A percentile compares a stretch with the other conserved stretches of the same genome.
These are phyloP conservation scores for Kuraishia cidri DNA, from an alignment of 805 yeast species.

Conservation along the genomic window DNA sequence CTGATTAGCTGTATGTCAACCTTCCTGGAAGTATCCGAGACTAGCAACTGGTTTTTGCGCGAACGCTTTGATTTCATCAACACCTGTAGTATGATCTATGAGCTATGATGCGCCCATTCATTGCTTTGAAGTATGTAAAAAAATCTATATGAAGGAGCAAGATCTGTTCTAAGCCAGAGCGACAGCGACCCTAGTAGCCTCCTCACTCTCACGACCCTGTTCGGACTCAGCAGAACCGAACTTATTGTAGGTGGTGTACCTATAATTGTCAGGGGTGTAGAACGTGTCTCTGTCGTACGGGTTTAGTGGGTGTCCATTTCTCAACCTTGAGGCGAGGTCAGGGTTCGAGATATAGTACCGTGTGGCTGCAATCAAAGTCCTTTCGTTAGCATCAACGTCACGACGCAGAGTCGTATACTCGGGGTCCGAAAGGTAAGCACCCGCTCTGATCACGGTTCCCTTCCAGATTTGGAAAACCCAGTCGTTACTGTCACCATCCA, in stretches of 20 bases:
- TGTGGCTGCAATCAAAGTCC: slow-evolving; percentile 33
- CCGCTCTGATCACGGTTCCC: slow-evolving; percentile 18
- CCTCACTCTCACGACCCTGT: slow-evolving; percentile 7
- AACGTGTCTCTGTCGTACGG: slow-evolving; percentile 29
- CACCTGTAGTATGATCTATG: too few species aligned
- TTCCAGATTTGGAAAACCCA: slow-evolving; percentile 20
- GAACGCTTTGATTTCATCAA: too few species aligned
- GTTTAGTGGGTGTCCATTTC: slow-evolving; percentile 24
- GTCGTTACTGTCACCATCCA: slow-evolving; percentile 2
- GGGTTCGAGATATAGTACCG: slow-evolving; percentile 35
- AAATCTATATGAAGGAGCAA: too few species aligned
- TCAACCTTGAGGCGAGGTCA: slow-evolving; percentile 27
- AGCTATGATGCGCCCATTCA: too few species aligned
- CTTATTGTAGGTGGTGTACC: slow-evolving; percentile 21
- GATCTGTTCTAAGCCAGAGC: slow-evolving; percentile 1
- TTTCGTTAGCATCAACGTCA: slow-evolving; percentile 19
- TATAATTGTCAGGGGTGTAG: slow-evolving; percentile 23
- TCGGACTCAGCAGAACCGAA: too few species aligned
- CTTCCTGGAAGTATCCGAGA: too few species aligned
- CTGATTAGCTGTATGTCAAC: too few species aligned
- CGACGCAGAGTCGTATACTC: slow-evolving; percentile 6
- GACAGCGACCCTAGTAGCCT: background rate
- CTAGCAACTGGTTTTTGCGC: too few species aligned
- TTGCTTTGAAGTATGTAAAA: too few species aligned
- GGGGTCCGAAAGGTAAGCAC: slow-evolving; percentile 7